Percentiles rank a stretch among this genome's conserved stretches.
These are phyloP conservation scores for Neonectria faginata DNA, from an alignment of 2,329 filamentous ascomycete genomes.

Conservation along the genomic window DNA sequence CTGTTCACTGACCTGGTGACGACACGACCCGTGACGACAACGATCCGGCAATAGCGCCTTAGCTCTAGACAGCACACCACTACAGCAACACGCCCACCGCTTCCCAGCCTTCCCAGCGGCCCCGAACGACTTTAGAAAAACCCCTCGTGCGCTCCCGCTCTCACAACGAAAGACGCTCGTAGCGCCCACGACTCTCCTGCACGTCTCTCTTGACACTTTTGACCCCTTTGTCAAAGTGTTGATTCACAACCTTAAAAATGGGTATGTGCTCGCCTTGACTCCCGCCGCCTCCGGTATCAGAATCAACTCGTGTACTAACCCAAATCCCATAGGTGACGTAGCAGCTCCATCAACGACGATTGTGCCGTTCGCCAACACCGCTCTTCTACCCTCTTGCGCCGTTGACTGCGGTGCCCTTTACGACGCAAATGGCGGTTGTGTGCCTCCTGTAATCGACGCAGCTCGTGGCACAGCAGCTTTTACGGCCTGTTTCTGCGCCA, in stretches of 20 bases:
- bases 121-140: conserved; percentile 4
- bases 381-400: conserved; percentile 71
- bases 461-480: conserved; percentile 65
- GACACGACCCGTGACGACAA: conserved; percentile 31
- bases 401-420: conserved; percentile 69
- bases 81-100: conserved; percentile 4
- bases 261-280: conserved; percentile 45
- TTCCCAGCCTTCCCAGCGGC: conserved; percentile 14
- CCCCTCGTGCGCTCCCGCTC: conserved; percentile 2
- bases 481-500: conserved; percentile 79
- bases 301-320: conserved; percentile 35
- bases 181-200: not conserved
- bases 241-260: conserved; percentile 49
- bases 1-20: conserved; percentile 18
- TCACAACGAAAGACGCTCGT: not conserved
- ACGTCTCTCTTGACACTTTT: not conserved
- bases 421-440: conserved; percentile 78
- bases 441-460: conserved; percentile 65
- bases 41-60: conserved; percentile 14
- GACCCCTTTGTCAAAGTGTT: conserved; percentile 1
- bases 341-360: conserved; percentile 59
- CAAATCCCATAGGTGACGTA: conserved; percentile 28
- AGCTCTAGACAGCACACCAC: conserved; percentile 20
- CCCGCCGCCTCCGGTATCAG: conserved; percentile 32
- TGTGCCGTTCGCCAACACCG: conserved; percentile 61